These are phyloP conservation scores for Rhododendron ovatum DNA, from an alignment of 148 eudicot genomes.

Conservation along the genomic window DNA sequence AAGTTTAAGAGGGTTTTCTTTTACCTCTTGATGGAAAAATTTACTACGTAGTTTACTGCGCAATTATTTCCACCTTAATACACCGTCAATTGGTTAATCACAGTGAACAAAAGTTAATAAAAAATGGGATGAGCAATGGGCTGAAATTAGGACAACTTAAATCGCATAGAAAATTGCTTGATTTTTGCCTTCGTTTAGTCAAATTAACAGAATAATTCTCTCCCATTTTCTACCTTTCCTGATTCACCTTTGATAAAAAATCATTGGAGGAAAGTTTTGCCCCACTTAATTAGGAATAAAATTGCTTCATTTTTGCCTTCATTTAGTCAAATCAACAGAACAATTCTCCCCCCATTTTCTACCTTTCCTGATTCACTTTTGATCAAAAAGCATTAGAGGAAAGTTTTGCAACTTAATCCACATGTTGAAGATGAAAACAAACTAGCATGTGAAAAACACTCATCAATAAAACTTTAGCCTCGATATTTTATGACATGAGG, in stretches of 20 bases:
- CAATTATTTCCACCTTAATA: not conserved
- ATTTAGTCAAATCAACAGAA: no score
- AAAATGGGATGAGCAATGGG: not conserved
- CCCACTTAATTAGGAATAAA: no score
- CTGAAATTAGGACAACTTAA: not conserved
- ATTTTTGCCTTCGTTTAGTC: not conserved
- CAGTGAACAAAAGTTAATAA: not conserved
- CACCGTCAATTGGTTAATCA: not conserved
- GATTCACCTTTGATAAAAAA: not conserved
- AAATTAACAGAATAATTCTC: not conserved
- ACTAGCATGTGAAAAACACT: not conserved
- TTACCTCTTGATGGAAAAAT: not conserved
- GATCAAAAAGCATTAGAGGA: no score
- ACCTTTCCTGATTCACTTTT: no score
- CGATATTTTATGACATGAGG: not conserved
- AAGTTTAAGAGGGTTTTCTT: not conserved
- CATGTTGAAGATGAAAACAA: no score
- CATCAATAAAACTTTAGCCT: not conserved
- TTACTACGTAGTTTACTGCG: no score
- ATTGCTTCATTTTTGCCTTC: no score
- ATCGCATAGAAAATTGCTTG: not conserved
- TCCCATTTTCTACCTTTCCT: not conserved
- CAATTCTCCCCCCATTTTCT: no score
- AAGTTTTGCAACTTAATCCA: no score
- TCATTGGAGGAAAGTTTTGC: no score